Evolutionary conservation across 768 basidiomycete species (phyloP).

Genomic region (Steccherinum ochraceum): DNA sequence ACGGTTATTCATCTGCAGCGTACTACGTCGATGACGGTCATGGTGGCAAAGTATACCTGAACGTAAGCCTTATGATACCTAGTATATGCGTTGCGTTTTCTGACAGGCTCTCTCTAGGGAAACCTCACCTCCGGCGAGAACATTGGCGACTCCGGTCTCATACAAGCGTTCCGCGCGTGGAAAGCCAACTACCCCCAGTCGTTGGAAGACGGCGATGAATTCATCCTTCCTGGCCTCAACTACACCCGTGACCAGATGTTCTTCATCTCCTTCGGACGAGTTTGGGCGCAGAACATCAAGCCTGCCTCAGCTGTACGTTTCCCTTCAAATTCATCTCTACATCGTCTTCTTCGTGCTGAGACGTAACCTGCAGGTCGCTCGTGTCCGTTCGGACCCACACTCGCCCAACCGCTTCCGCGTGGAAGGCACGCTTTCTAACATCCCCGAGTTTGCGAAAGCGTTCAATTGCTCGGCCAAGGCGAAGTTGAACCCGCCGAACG

Average conservation of each 20-base stretch:
- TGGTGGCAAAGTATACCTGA: conserved; percentile 78
- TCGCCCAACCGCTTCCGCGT: conserved; percentile 76
- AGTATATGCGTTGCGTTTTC: background rate
- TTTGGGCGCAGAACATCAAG: conserved; percentile 83
- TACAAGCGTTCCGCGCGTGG: conserved; percentile 92
- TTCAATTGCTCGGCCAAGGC: conserved; percentile 76
- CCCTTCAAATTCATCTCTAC: background rate
- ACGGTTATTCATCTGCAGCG: conserved; percentile 28
- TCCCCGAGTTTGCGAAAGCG: conserved; percentile 82
- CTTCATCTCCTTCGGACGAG: conserved; percentile 84
- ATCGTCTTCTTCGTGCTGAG: background rate
- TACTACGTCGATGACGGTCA: conserved; percentile 84
- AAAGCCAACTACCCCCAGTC: conserved; percentile 65
- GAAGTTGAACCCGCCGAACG: conserved; percentile 78
- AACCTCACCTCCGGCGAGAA: conserved; percentile 81
- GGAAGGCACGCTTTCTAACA: conserved; percentile 82
- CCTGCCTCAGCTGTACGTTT: conserved; percentile 66
- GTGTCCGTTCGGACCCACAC: conserved; percentile 84
- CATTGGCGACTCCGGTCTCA: conserved; percentile 79
- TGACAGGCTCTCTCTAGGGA: background rate
- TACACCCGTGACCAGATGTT: conserved; percentile 87
- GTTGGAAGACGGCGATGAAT: conserved; percentile 52
- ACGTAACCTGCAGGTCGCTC: conserved; percentile 47
- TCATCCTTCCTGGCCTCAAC: conserved; percentile 74
- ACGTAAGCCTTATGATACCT: conserved; percentile 42